A percentile compares a stretch with the other conserved stretches of the same genome.
Evolutionary conservation across 23 red algal genomes (phyloP).

Genomic region (Pyropia yezoensis): DNA sequence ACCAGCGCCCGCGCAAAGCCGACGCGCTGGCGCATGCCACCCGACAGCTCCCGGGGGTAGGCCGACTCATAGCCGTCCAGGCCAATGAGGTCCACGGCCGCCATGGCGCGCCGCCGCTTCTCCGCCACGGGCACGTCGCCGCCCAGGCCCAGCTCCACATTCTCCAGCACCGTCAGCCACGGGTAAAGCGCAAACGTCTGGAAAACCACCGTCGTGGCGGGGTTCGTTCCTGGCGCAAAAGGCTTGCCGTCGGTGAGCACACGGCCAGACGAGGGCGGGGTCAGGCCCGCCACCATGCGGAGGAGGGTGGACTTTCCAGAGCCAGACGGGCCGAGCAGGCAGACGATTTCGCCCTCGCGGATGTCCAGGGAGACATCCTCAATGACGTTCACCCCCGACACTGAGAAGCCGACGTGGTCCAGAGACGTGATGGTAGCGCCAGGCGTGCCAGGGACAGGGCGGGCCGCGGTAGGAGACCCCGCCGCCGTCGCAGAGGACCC

Average conservation of each 20-base stretch:
- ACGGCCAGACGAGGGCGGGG: slow-evolving; percentile 39
- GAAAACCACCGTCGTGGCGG: slow-evolving; percentile 84
- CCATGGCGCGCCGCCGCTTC: slow-evolving; percentile 35
- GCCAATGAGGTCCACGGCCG: slow-evolving; percentile 89
- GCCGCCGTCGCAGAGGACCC: no score
- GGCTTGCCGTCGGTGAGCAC: slow-evolving; percentile 63
- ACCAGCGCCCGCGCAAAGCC: slow-evolving; percentile 96
- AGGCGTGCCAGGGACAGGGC: neutral
- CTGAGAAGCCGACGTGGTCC: slow-evolving; percentile 35
- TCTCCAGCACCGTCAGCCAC: slow-evolving; percentile 96
- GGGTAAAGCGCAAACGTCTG: slow-evolving; percentile 98
- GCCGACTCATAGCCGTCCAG: slow-evolving; percentile 98
- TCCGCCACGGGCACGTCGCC: neutral
- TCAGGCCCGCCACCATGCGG: slow-evolving; percentile 84
- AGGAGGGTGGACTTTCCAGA: slow-evolving; percentile 95
- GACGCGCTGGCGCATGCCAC: slow-evolving; percentile 92
- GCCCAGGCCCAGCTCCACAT: slow-evolving; percentile 80
- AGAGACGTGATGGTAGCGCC: slow-evolving; percentile 45
- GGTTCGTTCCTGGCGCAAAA: slow-evolving; percentile 63
- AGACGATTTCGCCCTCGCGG: slow-evolving; percentile 77
- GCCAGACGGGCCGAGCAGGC: slow-evolving; percentile 86
- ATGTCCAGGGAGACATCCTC: slow-evolving; percentile 55
- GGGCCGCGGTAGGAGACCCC: no score
- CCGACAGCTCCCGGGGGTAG: slow-evolving; percentile 82
- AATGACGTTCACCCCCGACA: slow-evolving; percentile 50